A percentile compares a stretch with the other conserved stretches of the same genome.
phyloP scores from a whole-genome alignment of 352 stramenopile genomes.

The Saprolegnia diclina region DNA sequence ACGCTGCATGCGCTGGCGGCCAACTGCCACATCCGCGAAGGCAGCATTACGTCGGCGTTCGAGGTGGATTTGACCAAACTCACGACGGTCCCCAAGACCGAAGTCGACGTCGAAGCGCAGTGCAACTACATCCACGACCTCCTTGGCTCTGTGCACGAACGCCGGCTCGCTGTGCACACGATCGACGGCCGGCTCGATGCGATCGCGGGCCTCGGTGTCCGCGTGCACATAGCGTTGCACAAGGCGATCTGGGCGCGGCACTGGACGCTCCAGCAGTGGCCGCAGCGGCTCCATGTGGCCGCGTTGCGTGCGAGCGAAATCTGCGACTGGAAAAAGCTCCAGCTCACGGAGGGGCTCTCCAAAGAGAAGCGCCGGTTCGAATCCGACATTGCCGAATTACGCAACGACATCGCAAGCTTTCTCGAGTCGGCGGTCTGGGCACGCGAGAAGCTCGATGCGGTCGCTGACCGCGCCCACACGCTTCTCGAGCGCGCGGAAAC shows the following conservation, averaged over 20 bases:
- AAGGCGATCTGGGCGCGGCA: not conserved
- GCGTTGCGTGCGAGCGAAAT: not conserved
- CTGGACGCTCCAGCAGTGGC: slow-evolving; percentile 9
- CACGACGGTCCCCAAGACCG: not conserved
- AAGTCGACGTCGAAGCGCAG: slow-evolving; percentile 7
- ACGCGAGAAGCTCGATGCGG: slow-evolving; percentile 6
- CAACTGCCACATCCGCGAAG: slow-evolving; percentile 17
- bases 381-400: not conserved
- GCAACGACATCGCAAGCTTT: slow-evolving; percentile 3
- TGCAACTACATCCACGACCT: slow-evolving; percentile 18
- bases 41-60: not conserved
- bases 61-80: slow-evolving; percentile 1
- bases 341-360: not conserved
- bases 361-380: slow-evolving; percentile 19
- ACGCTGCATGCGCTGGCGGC: not conserved
- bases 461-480: slow-evolving; percentile 15
- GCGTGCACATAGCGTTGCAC: not conserved
- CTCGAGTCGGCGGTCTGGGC: not conserved
- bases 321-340: slow-evolving; percentile 4
- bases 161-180: not conserved
- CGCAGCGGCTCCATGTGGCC: not conserved
- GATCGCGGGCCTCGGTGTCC: not conserved
- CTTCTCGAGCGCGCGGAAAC: slow-evolving; percentile 11
- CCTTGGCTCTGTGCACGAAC: not conserved
- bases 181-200: not conserved